phyloP scores from a whole-genome alignment of 257 asterid species.

The Henckelia pumila region DNA sequence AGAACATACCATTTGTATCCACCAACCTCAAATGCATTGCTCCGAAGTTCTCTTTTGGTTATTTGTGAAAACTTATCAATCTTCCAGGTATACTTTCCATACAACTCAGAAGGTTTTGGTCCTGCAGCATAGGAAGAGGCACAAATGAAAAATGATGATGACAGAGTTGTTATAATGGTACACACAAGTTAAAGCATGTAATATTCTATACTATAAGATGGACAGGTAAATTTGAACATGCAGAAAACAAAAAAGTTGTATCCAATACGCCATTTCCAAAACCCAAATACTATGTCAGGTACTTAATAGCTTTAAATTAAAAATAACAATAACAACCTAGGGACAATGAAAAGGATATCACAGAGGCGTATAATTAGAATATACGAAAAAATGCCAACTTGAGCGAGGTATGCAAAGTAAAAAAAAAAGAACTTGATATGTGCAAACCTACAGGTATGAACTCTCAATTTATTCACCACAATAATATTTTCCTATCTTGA shows the following conservation, averaged over 20 bases:
- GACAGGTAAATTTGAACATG: neutral
- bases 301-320: neutral
- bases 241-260: neutral
- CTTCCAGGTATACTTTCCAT: constrained; percentile 59
- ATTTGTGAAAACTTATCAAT: constrained; percentile 55
- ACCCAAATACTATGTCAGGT: neutral
- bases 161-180: neutral
- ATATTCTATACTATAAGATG: neutral
- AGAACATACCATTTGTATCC: constrained; percentile 55
- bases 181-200: neutral
- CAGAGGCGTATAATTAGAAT: neutral
- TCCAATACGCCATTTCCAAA: neutral
- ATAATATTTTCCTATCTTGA: neutral
- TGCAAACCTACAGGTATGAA: neutral
- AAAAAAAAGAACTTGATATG: too few relatives aligned
- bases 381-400: neutral
- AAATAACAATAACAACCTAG: neutral
- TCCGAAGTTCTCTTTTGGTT: constrained; percentile 56
- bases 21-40: constrained; percentile 62
- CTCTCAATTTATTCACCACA: neutral
- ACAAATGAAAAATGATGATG: constrained; percentile 1
- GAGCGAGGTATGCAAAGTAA: neutral
- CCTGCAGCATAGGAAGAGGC: constrained; percentile 36
- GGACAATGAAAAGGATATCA: neutral
- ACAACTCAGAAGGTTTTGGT: constrained; percentile 48